Evolutionary conservation across 2,329 filamentous ascomycete species (phyloP).

Genomic region (Diaporthe caulivora): DNA sequence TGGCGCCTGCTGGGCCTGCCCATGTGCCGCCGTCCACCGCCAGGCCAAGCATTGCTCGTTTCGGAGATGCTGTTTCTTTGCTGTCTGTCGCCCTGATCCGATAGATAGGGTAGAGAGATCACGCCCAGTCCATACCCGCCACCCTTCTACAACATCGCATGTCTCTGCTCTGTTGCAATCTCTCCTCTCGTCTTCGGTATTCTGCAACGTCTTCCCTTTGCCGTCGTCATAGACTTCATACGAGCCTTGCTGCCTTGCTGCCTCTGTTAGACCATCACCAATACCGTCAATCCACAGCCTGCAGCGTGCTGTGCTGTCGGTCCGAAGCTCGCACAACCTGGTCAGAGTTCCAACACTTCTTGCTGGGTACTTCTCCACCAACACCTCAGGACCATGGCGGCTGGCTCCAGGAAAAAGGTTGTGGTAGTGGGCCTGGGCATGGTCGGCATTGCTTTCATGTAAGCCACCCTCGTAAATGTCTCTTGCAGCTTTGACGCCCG

Average conservation of each 20-base stretch:
- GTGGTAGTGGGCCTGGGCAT: conserved; percentile 92
- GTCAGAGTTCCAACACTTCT: neutral
- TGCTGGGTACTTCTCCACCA: neutral
- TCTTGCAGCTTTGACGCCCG: neutral
- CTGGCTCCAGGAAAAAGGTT: conserved; percentile 69
- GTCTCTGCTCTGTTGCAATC: neutral
- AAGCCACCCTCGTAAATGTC: conserved; percentile 52
- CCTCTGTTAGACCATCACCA: neutral
- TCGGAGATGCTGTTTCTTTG: conserved; percentile 29
- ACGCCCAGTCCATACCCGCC: neutral
- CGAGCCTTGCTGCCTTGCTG: neutral
- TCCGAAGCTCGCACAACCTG: neutral
- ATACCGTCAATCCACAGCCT: neutral
- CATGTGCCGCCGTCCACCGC: neutral
- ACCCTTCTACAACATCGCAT: conserved; percentile 7
- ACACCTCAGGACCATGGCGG: conserved; percentile 50
- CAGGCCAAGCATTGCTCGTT: conserved; percentile 12
- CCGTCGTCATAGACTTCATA: neutral
- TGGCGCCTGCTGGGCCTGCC: neutral
- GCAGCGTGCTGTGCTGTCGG: neutral
- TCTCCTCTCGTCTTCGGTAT: neutral
- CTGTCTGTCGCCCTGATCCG: neutral
- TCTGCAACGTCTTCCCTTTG: neutral
- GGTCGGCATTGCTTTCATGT: conserved; percentile 93
- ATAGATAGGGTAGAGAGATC: neutral